Evolutionary conservation across 1,284 basidiomycete genomes (phyloP).

Genomic region (Psilocybe mexicana): DNA sequence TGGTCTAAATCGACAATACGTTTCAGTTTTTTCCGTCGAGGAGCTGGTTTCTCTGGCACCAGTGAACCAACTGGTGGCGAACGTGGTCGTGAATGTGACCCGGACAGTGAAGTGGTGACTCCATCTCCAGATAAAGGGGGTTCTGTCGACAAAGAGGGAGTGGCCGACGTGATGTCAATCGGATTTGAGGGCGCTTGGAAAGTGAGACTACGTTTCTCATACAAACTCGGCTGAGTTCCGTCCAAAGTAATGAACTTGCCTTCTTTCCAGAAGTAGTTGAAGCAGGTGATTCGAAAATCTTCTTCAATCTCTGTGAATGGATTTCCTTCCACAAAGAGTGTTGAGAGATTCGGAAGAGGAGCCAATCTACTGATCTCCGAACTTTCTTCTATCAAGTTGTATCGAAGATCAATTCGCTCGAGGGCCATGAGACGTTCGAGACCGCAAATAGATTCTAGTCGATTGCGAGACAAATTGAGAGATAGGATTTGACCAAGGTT

Average conservation of each 20-base stretch:
- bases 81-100: not conserved
- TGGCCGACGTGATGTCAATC: slow-evolving; percentile 52
- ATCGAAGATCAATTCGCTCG: slow-evolving; percentile 84
- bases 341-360: slow-evolving; percentile 71
- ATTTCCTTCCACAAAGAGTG: slow-evolving; percentile 83
- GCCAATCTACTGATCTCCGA: slow-evolving; percentile 87
- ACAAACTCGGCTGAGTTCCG: slow-evolving; percentile 71
- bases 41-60: slow-evolving; percentile 38
- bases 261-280: slow-evolving; percentile 83
- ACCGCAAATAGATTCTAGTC: slow-evolving; percentile 91
- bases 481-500: slow-evolving; percentile 77
- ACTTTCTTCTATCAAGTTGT: slow-evolving; percentile 81
- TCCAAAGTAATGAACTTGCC: slow-evolving; percentile 75
- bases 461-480: slow-evolving; percentile 82
- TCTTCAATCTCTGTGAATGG: slow-evolving; percentile 74
- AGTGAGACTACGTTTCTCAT: slow-evolving; percentile 69
- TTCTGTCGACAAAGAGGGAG: slow-evolving; percentile 44
- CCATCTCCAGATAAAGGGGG: slow-evolving; percentile 7
- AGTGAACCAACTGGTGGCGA: slow-evolving; percentile 39
- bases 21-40: slow-evolving; percentile 59
- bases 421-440: slow-evolving; percentile 85
- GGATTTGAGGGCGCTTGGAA: slow-evolving; percentile 50
- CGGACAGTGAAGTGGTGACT: slow-evolving; percentile 29
- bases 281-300: slow-evolving; percentile 75
- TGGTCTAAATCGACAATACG: slow-evolving; percentile 72